Conservation (phyloP, 2,329 filamentous ascomycete species). For the Nemania sp. region DNA sequence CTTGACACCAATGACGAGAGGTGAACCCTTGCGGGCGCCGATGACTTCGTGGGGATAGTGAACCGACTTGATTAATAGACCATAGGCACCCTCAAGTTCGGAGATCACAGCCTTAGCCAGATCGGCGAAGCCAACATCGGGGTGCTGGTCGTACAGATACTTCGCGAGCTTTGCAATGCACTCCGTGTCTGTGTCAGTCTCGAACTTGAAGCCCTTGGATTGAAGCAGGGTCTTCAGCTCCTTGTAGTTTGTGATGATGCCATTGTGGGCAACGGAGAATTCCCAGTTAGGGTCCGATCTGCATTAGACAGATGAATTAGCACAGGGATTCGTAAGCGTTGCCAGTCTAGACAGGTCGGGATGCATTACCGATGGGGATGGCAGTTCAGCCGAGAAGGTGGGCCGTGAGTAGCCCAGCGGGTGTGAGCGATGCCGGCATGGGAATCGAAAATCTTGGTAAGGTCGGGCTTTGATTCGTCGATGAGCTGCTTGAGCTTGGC, state of each 20-base stretch:
- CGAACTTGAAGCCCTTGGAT: slow-evolving; percentile 96
- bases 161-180: slow-evolving; percentile 99
- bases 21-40: slow-evolving; percentile 96
- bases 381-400: slow-evolving; percentile 93
- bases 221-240: slow-evolving; percentile 92
- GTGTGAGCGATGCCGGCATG: slow-evolving; percentile 99
- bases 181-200: slow-evolving; percentile 99
- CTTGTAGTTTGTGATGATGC: slow-evolving; percentile 99
- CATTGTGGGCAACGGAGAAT: slow-evolving; percentile 97
- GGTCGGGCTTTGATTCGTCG: slow-evolving; percentile 78
- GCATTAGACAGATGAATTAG: slow-evolving; percentile 27
- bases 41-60: slow-evolving; percentile 98
- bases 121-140: slow-evolving; percentile 92
- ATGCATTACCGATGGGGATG: slow-evolving; percentile 86
- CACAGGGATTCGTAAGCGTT: slow-evolving; percentile 32
- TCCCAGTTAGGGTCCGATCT: slow-evolving; percentile 95
- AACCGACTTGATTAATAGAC: slow-evolving; percentile 95
- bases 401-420: slow-evolving; percentile 96
- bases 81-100: slow-evolving; percentile 97
- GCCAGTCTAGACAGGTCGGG: slow-evolving; percentile 37
- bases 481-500: slow-evolving; percentile 94
- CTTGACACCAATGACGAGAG: slow-evolving; percentile 94
- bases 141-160: slow-evolving; percentile 95
- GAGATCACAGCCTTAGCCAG: slow-evolving; percentile 97
- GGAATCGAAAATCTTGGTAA: slow-evolving; percentile 93